Evolutionary conservation across 2,329 filamentous ascomycete genomes (phyloP).

Genomic region (Epichloe baconii): DNA sequence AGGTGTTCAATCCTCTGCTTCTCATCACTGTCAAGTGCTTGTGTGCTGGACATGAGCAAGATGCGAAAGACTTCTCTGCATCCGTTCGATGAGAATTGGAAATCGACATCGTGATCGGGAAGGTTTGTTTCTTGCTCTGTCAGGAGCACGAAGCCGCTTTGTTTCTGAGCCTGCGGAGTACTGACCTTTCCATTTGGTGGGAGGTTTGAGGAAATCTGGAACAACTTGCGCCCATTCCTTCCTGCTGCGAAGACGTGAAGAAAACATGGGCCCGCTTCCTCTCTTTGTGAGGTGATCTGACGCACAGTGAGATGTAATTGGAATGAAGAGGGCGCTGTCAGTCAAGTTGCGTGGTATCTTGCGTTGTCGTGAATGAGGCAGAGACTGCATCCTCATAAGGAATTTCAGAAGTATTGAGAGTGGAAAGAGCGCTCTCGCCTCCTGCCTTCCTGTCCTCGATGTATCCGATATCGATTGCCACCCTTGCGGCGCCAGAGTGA

Average conservation of each 20-base stretch:
- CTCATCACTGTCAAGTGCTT: constrained; percentile 19
- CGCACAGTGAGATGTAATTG: neutral
- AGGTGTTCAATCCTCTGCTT: constrained; percentile 27
- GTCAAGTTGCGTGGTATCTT: neutral
- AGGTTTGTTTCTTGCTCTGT: constrained; percentile 25
- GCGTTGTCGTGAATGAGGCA: neutral
- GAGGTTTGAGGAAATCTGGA: constrained; percentile 12
- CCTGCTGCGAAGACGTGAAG: constrained; percentile 24
- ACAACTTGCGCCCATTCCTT: constrained; percentile 22
- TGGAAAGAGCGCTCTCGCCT: constrained; percentile 3
- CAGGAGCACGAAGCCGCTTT: neutral
- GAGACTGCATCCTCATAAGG: neutral
- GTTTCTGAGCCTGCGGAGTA: neutral
- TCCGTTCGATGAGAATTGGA: constrained; percentile 18
- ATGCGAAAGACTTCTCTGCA: constrained; percentile 18
- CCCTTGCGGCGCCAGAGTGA: neutral
- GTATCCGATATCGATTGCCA: neutral
- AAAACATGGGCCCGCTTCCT: constrained; percentile 19
- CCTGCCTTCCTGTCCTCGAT: neutral
- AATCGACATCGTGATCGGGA: constrained; percentile 31
- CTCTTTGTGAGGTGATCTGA: neutral
- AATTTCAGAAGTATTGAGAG: neutral
- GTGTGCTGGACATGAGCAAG: constrained; percentile 26
- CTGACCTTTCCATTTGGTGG: constrained; percentile 15
- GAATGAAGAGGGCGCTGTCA: neutral